Percentiles rank a stretch among this genome's conserved stretches.
These are phyloP conservation scores for Cytospora schulzeri DNA, from an alignment of 2,329 filamentous ascomycete genomes.

Conservation along the genomic window DNA sequence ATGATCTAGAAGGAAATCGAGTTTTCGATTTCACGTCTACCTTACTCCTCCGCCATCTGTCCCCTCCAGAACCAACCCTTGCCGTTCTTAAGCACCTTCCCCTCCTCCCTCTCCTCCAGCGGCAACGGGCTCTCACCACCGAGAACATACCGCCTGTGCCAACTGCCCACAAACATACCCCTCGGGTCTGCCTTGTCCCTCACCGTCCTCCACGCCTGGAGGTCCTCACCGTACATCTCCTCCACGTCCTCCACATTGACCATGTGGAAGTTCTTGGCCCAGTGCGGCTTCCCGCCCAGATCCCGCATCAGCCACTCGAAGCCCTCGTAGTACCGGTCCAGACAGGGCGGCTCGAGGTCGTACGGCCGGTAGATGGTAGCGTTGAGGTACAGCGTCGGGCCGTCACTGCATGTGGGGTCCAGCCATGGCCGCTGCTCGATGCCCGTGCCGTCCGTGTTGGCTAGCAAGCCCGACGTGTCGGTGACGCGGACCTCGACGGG, in stretches of 20 bases:
- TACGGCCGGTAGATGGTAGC: slow-evolving; percentile 79
- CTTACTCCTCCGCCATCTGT: slow-evolving; percentile 13
- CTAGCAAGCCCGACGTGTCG: slow-evolving; percentile 51
- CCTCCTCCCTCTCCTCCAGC: slow-evolving; percentile 28
- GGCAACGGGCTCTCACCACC: slow-evolving; percentile 31
- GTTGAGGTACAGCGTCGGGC: slow-evolving; percentile 75
- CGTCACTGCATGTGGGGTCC: slow-evolving; percentile 62
- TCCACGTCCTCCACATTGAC: slow-evolving; percentile 55
- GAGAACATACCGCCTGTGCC: slow-evolving; percentile 75
- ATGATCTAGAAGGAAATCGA: neutral
- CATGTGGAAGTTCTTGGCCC: slow-evolving; percentile 77
- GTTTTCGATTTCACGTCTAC: no score
- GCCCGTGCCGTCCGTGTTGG: slow-evolving; percentile 35
- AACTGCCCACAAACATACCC: slow-evolving; percentile 83
- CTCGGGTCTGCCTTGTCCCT: slow-evolving; percentile 69
- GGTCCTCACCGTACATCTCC: slow-evolving; percentile 62
- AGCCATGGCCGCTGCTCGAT: slow-evolving; percentile 42
- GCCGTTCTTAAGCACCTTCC: slow-evolving; percentile 17
- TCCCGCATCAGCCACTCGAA: slow-evolving; percentile 84
- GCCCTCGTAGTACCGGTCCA: slow-evolving; percentile 71
- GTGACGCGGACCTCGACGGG: slow-evolving; percentile 78
- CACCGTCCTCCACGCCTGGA: slow-evolving; percentile 63
- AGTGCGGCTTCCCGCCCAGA: slow-evolving; percentile 73
- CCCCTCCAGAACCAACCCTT: slow-evolving; percentile 27
- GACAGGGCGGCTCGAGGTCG: slow-evolving; percentile 68